Evolutionary conservation across 257 asterid species (phyloP), one percentile per base, ranked within the genome.

Genomic region (Penstemon eatonii): DNA sequence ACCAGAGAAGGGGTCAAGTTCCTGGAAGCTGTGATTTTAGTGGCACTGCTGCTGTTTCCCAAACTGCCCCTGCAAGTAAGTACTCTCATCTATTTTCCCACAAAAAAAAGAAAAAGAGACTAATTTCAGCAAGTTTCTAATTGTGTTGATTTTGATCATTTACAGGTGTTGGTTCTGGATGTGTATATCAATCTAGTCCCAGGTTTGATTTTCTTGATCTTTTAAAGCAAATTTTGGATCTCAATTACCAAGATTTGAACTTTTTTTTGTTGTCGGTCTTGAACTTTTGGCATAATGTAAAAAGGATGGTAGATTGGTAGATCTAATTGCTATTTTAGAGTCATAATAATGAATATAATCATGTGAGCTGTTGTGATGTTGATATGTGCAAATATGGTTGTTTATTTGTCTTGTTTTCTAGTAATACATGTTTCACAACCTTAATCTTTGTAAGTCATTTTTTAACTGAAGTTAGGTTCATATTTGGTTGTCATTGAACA

Each of bases 11-110:
- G 53, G 70, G 60, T 6, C 79, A 81, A 58, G 18, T 52, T 47
- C 4, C 33, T 62, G 86, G 83, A 5, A 89, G 75, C 84, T 89
- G 98, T 78, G 87, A 86, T 61, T 92, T 92, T 75, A 0, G 56
- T 8, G 90, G 86, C 70, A 71, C 92, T 73, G 95, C 96, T 36
- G 4, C 71, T 6, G 59, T 79, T 5, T 12, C 73, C 57, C 61
- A 18, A 65, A 70, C 72, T 5, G 49, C 75, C 49, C 85, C 96
- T 5, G 33, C 33, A 25, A 67, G 96, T 89, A 80, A 69, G 87
- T 71, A 44, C 25, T 43, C 13, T 25, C 1, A 38, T 36, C 40
- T 10, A 3, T 15, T 8, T 15, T 15, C 18, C 18, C 18, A 15
- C 18, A 15, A 15, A 15, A 15, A 52, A 5, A 5, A n/a, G n/a